Base-by-base conservation (phyloP, 805 yeast species). In the Zygotorulaspora chibaensis region DNA sequence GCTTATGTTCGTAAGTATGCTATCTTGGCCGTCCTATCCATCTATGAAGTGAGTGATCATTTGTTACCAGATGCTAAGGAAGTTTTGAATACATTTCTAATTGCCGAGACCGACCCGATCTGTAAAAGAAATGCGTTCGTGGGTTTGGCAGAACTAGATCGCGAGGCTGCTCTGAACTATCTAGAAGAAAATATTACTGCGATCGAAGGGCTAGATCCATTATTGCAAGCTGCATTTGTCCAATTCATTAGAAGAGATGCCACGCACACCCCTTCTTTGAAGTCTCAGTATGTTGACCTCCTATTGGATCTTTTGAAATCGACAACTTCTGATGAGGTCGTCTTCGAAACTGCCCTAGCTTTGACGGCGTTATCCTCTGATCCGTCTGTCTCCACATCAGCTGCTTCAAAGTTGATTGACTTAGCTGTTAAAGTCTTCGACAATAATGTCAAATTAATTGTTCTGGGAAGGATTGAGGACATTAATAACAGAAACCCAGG, bases 1-100 rank as follows among this genome's bases (percentile, higher is more conserved):
- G 96, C 98, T 8, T 93, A 95, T 62, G 99, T 93, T 52, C 83
- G 99, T 65, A 93, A 93, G 67, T 91, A 93, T 64, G 99, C 99
- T 6, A 90, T 88, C 17, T 84, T 91, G 68, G 96, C 98, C 35
- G 80, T 93, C 48, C 79, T 77, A 58, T 81, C 95, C 18, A 87
- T 93, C 56, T 85, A 78, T 67, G 75, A 81, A 62, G 90, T 84
- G 42, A 81, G 95, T 28, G 89, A 85, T 34, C 91, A 86, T 68
- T 77, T 93, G 63, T 77, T 87, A 38, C 99, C 99, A 6, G 99
- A 95, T 70, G 96, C 97, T n/a, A 84, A 89, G 43, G 95, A 87
- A 55, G 76, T 91, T 51, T 74, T 91, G 54, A 72, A 75, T 53
- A 77, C 77, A 44, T 87, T 89, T 65, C 73, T 93, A 60, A 75